Percentiles rank a stretch among this genome's conserved stretches.
Evolutionary conservation across 371 early-diverging fungal species (phyloP).

Genomic region (Mucor piriformis): DNA sequence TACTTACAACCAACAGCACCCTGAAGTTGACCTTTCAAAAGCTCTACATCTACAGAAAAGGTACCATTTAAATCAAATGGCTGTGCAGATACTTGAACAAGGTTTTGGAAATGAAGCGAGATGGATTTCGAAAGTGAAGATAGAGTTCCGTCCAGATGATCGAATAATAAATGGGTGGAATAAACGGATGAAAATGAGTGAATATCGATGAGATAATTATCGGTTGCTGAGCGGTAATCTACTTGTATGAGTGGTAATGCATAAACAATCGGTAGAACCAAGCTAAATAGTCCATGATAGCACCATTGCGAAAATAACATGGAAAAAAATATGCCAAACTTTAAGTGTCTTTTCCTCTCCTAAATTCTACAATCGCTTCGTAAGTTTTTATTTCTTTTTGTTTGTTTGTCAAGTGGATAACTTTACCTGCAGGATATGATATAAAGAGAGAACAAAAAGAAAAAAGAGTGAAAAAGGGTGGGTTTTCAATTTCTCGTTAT

Average conservation of each 20-base stretch:
- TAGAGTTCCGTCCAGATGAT: conserved; percentile 39
- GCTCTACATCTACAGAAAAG: conserved; percentile 30
- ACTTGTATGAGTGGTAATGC: not conserved
- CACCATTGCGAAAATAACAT: conserved; percentile 1
- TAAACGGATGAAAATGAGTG: conserved; percentile 29
- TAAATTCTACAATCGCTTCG: not conserved
- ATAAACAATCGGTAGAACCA: not conserved
- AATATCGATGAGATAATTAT: conserved; percentile 25
- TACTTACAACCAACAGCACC: conserved; percentile 46
- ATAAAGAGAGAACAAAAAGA: not conserved
- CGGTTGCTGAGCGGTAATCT: not conserved
- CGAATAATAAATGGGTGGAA: conserved; percentile 36
- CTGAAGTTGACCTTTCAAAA: conserved; percentile 38
- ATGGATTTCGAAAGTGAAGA: conserved; percentile 31
- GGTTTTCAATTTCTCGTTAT: not conserved
- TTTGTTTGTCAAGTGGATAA: not conserved
- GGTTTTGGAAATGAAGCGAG: conserved; percentile 34
- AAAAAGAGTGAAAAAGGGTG: not conserved
- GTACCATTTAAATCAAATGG: conserved; percentile 4
- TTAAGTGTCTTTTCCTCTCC: no score
- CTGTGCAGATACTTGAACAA: conserved; percentile 29
- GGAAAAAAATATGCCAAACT: not conserved
- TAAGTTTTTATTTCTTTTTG: not conserved
- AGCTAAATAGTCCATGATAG: not conserved
- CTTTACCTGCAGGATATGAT: no score